Conservation (phyloP, 371 early-diverging fungal genomes). For the Syncephalis fuscata region DNA sequence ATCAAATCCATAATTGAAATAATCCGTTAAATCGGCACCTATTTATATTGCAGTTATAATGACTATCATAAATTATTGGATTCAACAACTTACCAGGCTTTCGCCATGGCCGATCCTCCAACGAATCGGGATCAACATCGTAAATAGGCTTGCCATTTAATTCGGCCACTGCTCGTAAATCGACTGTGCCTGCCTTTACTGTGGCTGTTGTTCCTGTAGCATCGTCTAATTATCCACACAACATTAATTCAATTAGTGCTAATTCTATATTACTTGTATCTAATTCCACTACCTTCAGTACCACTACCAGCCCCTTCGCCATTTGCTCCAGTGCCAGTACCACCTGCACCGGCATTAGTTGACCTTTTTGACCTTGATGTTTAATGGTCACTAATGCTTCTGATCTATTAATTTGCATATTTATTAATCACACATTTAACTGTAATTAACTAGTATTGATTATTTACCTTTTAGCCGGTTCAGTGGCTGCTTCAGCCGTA, state of each 20-base stretch:
- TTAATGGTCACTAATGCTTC: background rate
- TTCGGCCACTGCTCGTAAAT: conserved; percentile 52
- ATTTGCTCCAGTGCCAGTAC: background rate
- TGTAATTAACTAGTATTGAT: conserved; percentile 7
- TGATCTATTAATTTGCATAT: background rate
- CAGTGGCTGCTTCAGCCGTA: conserved; percentile 1
- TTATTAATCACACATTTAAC: too few species aligned
- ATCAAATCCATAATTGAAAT: conserved; percentile 98
- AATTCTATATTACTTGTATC: too few species aligned
- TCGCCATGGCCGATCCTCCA: conserved; percentile 94
- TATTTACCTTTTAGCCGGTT: background rate
- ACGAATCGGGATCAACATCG: conserved; percentile 74
- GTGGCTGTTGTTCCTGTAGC: conserved; percentile 12
- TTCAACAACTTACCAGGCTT: conserved; percentile 50
- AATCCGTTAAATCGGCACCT: conserved; percentile 94
- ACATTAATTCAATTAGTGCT: too few species aligned
- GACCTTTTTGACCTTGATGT: conserved; percentile 1
- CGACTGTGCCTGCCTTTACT: conserved; percentile 30
- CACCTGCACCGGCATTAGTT: background rate
- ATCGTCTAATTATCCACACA: conserved; percentile 1
- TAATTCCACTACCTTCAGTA: background rate
- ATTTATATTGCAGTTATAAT: background rate
- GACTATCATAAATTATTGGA: background rate
- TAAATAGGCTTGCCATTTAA: conserved; percentile 63
- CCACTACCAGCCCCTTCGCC: background rate